phyloP scores from a whole-genome alignment of 805 yeast genomes.

The Candida adriatica region DNA sequence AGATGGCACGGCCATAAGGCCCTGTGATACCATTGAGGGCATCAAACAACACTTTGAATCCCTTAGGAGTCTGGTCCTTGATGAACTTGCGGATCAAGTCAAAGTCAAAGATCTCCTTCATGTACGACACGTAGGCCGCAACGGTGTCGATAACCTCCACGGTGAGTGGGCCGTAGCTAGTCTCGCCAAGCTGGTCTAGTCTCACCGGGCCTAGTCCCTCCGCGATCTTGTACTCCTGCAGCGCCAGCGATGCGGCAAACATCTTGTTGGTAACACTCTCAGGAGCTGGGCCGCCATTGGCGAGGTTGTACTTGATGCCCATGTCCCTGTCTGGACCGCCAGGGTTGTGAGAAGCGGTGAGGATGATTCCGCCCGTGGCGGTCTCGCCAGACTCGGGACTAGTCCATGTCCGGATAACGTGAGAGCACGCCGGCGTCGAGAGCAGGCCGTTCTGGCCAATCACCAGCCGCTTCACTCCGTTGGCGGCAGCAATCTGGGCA shows the following conservation, averaged over 20 bases:
- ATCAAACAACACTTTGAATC: slow-evolving; percentile 77
- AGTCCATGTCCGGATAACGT: slow-evolving; percentile 78
- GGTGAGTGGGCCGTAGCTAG: slow-evolving; percentile 49
- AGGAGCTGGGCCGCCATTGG: slow-evolving; percentile 98
- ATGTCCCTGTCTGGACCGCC: slow-evolving; percentile 91
- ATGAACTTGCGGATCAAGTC: slow-evolving; percentile 70
- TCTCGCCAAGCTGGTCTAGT: slow-evolving; percentile 48
- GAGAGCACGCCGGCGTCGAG: slow-evolving; percentile 96
- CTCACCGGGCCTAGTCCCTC: slow-evolving; percentile 60
- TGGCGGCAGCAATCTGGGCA: slow-evolving; percentile 80
- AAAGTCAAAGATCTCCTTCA: slow-evolving; percentile 86
- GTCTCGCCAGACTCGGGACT: slow-evolving; percentile 31
- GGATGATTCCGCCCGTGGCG: slow-evolving; percentile 89
- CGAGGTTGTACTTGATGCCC: slow-evolving; percentile 92
- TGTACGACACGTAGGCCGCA: slow-evolving; percentile 64
- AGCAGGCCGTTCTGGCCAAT: slow-evolving; percentile 84
- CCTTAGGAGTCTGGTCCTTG: slow-evolving; percentile 33
- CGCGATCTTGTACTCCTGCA: slow-evolving; percentile 55
- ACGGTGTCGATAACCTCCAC: slow-evolving; percentile 84
- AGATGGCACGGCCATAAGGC: slow-evolving; percentile 84
- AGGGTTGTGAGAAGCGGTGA: slow-evolving; percentile 96
- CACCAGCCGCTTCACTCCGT: slow-evolving; percentile 79
- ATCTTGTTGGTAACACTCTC: slow-evolving; percentile 88
- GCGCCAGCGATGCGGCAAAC: slow-evolving; percentile 55
- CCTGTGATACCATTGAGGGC: slow-evolving; percentile 95